Conservation (phyloP, 352 stramenopile genomes). For the Pythium monospermum region DNA sequence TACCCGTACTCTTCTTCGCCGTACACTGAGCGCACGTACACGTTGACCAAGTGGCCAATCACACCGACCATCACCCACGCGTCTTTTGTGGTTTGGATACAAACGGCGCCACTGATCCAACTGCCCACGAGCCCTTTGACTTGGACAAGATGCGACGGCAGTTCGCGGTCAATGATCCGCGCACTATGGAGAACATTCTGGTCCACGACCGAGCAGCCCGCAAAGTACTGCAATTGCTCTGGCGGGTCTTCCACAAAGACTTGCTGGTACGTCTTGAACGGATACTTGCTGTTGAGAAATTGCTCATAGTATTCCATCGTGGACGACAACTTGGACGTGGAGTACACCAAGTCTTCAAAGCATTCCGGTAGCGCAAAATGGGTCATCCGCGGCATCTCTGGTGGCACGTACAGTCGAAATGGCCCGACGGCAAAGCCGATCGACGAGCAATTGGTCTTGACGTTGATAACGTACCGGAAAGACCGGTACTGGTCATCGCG, state of each 20-base stretch:
- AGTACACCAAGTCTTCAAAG: constrained; percentile 74
- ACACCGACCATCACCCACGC: constrained; percentile 81
- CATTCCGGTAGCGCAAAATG: constrained; percentile 77
- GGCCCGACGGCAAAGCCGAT: constrained; percentile 77
- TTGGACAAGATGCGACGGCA: constrained; percentile 77
- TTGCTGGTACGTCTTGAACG: constrained; percentile 85
- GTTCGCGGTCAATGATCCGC: constrained; percentile 74
- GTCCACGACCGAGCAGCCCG: constrained; percentile 62
- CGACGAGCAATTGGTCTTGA: constrained; percentile 78
- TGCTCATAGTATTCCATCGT: constrained; percentile 78
- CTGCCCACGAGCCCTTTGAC: constrained; percentile 73
- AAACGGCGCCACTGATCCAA: constrained; percentile 74
- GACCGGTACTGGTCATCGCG: constrained; percentile 52
- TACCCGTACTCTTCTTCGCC: constrained; percentile 84
- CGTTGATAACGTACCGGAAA: constrained; percentile 76
- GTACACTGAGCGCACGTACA: constrained; percentile 74
- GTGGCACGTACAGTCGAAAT: constrained; percentile 67
- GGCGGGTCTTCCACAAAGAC: constrained; percentile 83
- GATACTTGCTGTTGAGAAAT: constrained; percentile 61
- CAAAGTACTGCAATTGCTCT: constrained; percentile 65
- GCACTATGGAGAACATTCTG: constrained; percentile 75
- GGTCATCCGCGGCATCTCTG: constrained; percentile 77
- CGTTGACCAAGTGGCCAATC: constrained; percentile 77
- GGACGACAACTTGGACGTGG: constrained; percentile 63
- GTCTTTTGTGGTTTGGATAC: constrained; percentile 82